Evolutionary conservation across 192 early-diverging fungal species (phyloP).

Genomic region (Backusella parvicylindrica): DNA sequence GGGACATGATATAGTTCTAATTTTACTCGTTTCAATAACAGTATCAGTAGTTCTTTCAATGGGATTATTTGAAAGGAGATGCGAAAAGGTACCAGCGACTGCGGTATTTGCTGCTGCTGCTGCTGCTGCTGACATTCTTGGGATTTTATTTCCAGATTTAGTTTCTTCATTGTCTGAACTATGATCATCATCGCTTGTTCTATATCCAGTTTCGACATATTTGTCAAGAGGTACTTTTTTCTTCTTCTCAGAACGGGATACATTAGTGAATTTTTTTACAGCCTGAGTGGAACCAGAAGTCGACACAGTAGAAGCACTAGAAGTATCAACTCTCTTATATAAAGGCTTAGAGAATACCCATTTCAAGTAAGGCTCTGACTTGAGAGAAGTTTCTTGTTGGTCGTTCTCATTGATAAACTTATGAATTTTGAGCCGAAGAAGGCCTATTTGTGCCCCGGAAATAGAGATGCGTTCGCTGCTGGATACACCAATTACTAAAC

Average conservation of each 20-base stretch:
- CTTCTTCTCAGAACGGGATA: not conserved
- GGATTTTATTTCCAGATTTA: not conserved
- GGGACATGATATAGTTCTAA: constrained; percentile 6
- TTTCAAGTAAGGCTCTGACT: not conserved
- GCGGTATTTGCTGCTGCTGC: not conserved
- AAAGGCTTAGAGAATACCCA: constrained; percentile 12
- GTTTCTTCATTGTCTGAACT: not conserved
- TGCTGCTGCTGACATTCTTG: not conserved
- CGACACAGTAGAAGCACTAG: not conserved
- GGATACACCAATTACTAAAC: constrained; percentile 10
- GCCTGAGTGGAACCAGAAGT: not conserved
- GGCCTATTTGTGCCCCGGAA: not conserved
- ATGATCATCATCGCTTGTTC: not conserved
- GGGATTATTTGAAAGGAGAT: not conserved
- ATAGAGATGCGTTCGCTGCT: not conserved
- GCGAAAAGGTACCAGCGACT: not conserved
- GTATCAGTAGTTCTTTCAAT: not conserved
- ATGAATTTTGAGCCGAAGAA: not conserved
- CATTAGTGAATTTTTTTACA: not conserved
- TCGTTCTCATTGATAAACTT: not conserved
- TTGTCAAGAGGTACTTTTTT: not conserved
- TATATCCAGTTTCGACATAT: not conserved
- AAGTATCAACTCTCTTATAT: not conserved
- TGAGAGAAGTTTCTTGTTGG: constrained; percentile 4
- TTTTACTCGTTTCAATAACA: constrained; percentile 8